Percentiles rank a stretch among this genome's conserved stretches.
Evolutionary conservation across 1,139 yeast genomes (phyloP).

Genomic region (Zygosaccharomyces pseudobailii): DNA sequence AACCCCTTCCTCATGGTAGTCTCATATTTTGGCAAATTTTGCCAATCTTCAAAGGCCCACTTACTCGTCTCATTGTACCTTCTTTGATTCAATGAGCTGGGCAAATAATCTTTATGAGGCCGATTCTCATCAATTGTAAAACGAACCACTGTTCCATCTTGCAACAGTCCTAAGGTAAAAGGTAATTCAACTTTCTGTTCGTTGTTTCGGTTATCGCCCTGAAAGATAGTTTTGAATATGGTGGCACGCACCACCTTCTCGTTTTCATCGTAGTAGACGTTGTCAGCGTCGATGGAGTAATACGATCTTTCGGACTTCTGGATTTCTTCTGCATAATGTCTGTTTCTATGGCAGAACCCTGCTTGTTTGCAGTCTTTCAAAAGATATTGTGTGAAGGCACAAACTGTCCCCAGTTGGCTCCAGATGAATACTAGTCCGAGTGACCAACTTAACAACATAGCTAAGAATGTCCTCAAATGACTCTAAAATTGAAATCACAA

Average conservation of each 20-base stretch:
- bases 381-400: slow-evolving; percentile 36
- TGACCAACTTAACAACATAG: neutral
- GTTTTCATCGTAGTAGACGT: slow-evolving; percentile 34
- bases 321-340: slow-evolving; percentile 59
- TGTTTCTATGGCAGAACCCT: slow-evolving; percentile 81
- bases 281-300: slow-evolving; percentile 48
- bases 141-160: slow-evolving; percentile 49
- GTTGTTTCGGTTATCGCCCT: slow-evolving; percentile 14
- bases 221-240: slow-evolving; percentile 22
- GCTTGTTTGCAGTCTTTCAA: slow-evolving; percentile 78
- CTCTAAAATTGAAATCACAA: too few relatives aligned
- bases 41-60: slow-evolving; percentile 49
- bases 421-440: neutral
- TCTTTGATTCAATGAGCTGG: slow-evolving; percentile 34
- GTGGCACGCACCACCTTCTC: slow-evolving; percentile 22
- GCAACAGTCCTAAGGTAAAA: slow-evolving; percentile 50
- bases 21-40: neutral
- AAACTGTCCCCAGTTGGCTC: slow-evolving; percentile 4
- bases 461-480: neutral
- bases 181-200: slow-evolving; percentile 41
- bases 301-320: slow-evolving; percentile 38
- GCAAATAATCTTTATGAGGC: slow-evolving; percentile 31
- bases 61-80: slow-evolving; percentile 58
- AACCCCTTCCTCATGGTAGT: slow-evolving; percentile 2
- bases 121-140: slow-evolving; percentile 62